Conservation (phyloP, 352 stramenopile species). For the Detonula confervacea region DNA sequence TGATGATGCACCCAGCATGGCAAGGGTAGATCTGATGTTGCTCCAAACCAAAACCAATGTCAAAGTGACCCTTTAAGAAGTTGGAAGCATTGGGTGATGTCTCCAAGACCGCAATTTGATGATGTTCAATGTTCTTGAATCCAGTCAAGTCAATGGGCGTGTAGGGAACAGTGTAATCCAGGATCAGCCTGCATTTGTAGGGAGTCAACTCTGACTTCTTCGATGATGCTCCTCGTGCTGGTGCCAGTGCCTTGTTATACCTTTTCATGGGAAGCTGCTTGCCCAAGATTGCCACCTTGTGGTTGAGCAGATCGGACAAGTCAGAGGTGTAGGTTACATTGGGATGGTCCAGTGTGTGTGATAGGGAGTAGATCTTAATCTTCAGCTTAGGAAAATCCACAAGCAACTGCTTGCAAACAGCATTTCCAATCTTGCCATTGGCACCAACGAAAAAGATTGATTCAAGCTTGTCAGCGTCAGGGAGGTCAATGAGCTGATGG, state of each 20-base stretch:
- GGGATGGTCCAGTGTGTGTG: slow-evolving; percentile 65
- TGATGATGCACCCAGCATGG: slow-evolving; percentile 72
- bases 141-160: slow-evolving; percentile 60
- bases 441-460: slow-evolving; percentile 75
- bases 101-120: slow-evolving; percentile 69
- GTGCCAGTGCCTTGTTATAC: slow-evolving; percentile 63
- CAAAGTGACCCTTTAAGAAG: slow-evolving; percentile 71
- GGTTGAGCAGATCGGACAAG: slow-evolving; percentile 62
- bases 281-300: slow-evolving; percentile 69
- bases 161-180: slow-evolving; percentile 78
- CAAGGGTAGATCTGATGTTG: slow-evolving; percentile 78
- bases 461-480: slow-evolving; percentile 59
- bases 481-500: slow-evolving; percentile 62
- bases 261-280: slow-evolving; percentile 64
- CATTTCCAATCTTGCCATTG: slow-evolving; percentile 75
- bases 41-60: slow-evolving; percentile 69
- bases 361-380: slow-evolving; percentile 73
- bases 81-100: slow-evolving; percentile 58
- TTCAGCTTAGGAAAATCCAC: slow-evolving; percentile 61
- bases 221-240: slow-evolving; percentile 33
- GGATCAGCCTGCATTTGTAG: slow-evolving; percentile 62
- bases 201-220: slow-evolving; percentile 51
- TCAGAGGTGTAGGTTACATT: slow-evolving; percentile 76
- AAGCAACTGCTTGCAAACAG: slow-evolving; percentile 67
- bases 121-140: slow-evolving; percentile 62